These are phyloP conservation scores for Zea mays DNA, from an alignment of 176 grass and related monocot genomes.

Conservation along the genomic window Zm-B73-REFERENCE-NAM-5.0 NC_050099.1:60277001-60277500, in stretches of 20 bases:
- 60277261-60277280: constrained; percentile 7
- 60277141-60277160: too few relatives aligned
- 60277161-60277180: not conserved
- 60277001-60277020: too few relatives aligned
- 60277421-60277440: too few relatives aligned
- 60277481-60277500: not conserved
- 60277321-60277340: not conserved
- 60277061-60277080: too few relatives aligned
- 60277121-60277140: too few relatives aligned
- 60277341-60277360: not conserved
- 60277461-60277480: not conserved
- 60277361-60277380: not conserved
- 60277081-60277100: too few relatives aligned
- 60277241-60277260: not conserved
- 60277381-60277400: not conserved
- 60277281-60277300: not conserved
- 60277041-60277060: too few relatives aligned
- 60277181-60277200: not conserved
- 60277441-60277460: not conserved
- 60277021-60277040: too few relatives aligned
- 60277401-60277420: not conserved
- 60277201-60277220: not conserved
- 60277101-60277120: too few relatives aligned
- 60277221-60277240: not conserved
- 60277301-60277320: not conserved